Evolutionary conservation across 2,329 filamentous ascomycete genomes (phyloP).

Genomic region (Aspergillus sp.): DNA sequence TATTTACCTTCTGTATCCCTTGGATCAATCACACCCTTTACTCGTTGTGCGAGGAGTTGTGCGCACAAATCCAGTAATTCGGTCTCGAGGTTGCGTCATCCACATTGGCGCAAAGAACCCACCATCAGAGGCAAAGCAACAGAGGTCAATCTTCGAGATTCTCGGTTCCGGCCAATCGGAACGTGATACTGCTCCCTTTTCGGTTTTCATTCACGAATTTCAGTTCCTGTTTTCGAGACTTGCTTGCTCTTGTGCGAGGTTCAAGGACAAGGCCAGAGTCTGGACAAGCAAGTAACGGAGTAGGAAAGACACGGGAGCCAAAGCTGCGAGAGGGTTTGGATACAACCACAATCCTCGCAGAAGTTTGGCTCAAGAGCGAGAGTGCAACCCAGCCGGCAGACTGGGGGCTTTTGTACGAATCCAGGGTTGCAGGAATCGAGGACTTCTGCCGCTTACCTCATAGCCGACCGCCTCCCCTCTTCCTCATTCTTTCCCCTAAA

Average conservation of each 20-base stretch:
- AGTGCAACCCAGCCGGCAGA: conserved; percentile 17
- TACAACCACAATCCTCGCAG: background rate
- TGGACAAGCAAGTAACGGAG: background rate
- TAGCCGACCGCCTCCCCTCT: conserved; percentile 28
- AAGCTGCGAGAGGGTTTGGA: background rate
- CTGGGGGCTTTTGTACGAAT: conserved; percentile 22
- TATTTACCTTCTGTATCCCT: conserved; percentile 2
- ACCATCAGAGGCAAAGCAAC: conserved; percentile 20
- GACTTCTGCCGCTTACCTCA: conserved; percentile 24
- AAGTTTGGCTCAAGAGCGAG: background rate
- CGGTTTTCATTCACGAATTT: background rate
- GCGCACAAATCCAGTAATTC: conserved; percentile 13
- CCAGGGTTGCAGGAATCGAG: conserved; percentile 23
- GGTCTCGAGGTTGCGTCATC: conserved; percentile 14
- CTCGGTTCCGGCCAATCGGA: conserved; percentile 5
- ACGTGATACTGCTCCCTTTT: background rate
- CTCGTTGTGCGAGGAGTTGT: conserved; percentile 13
- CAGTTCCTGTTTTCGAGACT: background rate
- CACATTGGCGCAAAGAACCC: conserved; percentile 24
- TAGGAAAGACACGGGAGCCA: background rate
- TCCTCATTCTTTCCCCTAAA: conserved; percentile 26
- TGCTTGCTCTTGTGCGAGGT: background rate
- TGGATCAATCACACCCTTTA: background rate
- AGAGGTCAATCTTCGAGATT: conserved; percentile 8
- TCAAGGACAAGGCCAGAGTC: background rate